Base-by-base conservation (phyloP, 176 grass and related monocot genomes). In the Bonia amplexicaulis region DNA sequence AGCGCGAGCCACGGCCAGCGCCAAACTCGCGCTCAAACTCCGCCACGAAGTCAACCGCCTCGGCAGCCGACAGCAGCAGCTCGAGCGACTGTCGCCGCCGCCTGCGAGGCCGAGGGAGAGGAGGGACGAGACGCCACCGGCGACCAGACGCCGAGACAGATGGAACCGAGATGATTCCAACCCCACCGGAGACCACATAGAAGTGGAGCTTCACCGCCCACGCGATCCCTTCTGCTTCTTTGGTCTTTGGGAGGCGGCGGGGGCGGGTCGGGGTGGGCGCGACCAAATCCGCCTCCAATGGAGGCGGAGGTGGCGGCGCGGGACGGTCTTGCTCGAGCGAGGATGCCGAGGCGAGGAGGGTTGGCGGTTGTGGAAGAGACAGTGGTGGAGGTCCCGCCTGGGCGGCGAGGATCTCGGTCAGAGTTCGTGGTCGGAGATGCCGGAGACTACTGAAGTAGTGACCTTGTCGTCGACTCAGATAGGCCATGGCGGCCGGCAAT, bases 361-460 rank as follows among this genome's bases (percentile, higher is more conserved):
- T 87, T 84, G 53, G 80, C 87, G 17, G 93, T 98, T 77, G 95
- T 92, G 67, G 87, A 80, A 72, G 91, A 85, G 49, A 98, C 84
- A 16, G 95, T 91, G 77, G 89, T 98, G 87, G 66, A 95, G 92
- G 89, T 98, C 95, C 95, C 93, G 93, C 93, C 76, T 98, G 85
- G 12, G 93, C 93, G 22, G 80, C 73, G 76, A 98, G 95, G 86
- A 98, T 98, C 89, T 98, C 77, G 47, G 91, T 84, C 93, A 98
- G 80, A 98, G 95, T 88, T 98, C 93, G 52, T 85, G 12, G 72
- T 98, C 91, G 23, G 87, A 73, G 82, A 98, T 82, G 73, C 95
- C 93, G 4, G 95, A 95, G 79, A 98, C 81, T 69, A 91, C 93
- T 80, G 83, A 95, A 98, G 80, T 91, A 95, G 73, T 79, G 85